Conservation (phyloP, 2,329 filamentous ascomycete species). For the Hymenoscyphus scutula region DNA sequence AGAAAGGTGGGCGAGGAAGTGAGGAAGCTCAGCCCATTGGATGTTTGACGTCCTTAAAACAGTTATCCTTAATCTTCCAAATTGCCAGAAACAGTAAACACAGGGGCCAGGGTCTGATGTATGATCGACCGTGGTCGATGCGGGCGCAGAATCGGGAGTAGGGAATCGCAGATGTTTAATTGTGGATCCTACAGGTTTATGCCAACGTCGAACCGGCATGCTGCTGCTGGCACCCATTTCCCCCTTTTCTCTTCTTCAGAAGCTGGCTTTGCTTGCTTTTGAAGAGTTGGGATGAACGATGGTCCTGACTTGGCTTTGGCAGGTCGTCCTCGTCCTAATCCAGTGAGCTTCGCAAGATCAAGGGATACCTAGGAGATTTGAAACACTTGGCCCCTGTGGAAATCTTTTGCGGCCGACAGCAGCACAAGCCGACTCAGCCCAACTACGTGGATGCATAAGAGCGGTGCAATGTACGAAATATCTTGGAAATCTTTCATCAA, state of each 20-base stretch:
- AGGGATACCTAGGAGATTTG: neutral
- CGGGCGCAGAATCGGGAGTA: too few relatives aligned
- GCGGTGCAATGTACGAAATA: neutral
- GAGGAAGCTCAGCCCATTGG: neutral
- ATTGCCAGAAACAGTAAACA: neutral
- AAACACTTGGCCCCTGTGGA: neutral
- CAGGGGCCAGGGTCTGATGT: slow-evolving; percentile 5
- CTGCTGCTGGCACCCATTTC: neutral
- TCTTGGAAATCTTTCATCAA: neutral
- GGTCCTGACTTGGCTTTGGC: slow-evolving; percentile 3
- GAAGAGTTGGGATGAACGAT: slow-evolving; percentile 11
- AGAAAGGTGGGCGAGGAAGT: neutral
- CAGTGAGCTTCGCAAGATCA: neutral
- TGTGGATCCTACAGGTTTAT: neutral
- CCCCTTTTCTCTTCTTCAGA: neutral
- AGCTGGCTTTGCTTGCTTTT: neutral
- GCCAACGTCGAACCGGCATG: neutral
- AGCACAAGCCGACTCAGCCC: too few relatives aligned
- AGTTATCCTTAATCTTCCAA: slow-evolving; percentile 13
- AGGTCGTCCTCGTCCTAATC: slow-evolving; percentile 2
- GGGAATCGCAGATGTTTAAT: too few relatives aligned
- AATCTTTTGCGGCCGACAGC: neutral
- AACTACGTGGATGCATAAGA: neutral
- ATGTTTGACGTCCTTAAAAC: slow-evolving; percentile 1
- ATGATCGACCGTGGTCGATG: slow-evolving; percentile 14